Evolutionary conservation across 495 filamentous ascomycete genomes (phyloP).

Genomic region (Xylaria nigripes): DNA sequence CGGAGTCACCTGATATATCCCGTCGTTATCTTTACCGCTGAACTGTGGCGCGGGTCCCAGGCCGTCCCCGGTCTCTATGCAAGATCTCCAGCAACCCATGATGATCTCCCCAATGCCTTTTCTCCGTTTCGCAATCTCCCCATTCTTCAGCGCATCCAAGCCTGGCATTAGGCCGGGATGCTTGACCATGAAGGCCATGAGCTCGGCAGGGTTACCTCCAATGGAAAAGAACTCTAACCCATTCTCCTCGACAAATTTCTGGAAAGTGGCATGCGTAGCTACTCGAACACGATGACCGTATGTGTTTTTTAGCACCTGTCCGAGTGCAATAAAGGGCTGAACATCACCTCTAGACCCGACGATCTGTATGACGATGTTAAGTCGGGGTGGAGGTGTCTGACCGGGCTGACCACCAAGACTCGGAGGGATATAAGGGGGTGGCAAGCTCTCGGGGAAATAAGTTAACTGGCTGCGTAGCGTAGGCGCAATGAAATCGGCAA

Average conservation of each 20-base stretch:
- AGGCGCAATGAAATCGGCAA: slow-evolving; percentile 59
- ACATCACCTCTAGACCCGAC: slow-evolving; percentile 74
- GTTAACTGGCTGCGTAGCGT: slow-evolving; percentile 53
- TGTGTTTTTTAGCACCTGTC: slow-evolving; percentile 50
- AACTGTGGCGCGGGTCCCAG: slow-evolving; percentile 32
- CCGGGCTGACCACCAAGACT: slow-evolving; percentile 51
- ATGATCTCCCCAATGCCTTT: slow-evolving; percentile 62
- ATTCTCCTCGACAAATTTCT: slow-evolving; percentile 58
- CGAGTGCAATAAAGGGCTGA: slow-evolving; percentile 65
- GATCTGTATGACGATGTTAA: slow-evolving; percentile 76
- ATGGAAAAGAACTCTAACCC: slow-evolving; percentile 74
- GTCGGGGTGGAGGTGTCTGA: slow-evolving; percentile 45
- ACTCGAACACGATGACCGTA: slow-evolving; percentile 70
- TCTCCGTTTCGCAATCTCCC: slow-evolving; percentile 59
- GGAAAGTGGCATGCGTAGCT: slow-evolving; percentile 67
- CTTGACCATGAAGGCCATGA: slow-evolving; percentile 86
- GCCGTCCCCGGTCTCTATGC: slow-evolving; percentile 49
- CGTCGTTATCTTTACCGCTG: slow-evolving; percentile 12
- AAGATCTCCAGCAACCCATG: slow-evolving; percentile 72
- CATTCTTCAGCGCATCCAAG: slow-evolving; percentile 55
- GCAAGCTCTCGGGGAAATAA: slow-evolving; percentile 22
- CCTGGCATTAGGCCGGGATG: slow-evolving; percentile 73
- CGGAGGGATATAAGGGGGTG: slow-evolving; percentile 54
- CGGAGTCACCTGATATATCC: slow-evolving; percentile 4
- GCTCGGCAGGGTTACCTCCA: slow-evolving; percentile 66